Conservation (phyloP, 768 basidiomycete genomes). For the Termitomyces sp. region DNA sequence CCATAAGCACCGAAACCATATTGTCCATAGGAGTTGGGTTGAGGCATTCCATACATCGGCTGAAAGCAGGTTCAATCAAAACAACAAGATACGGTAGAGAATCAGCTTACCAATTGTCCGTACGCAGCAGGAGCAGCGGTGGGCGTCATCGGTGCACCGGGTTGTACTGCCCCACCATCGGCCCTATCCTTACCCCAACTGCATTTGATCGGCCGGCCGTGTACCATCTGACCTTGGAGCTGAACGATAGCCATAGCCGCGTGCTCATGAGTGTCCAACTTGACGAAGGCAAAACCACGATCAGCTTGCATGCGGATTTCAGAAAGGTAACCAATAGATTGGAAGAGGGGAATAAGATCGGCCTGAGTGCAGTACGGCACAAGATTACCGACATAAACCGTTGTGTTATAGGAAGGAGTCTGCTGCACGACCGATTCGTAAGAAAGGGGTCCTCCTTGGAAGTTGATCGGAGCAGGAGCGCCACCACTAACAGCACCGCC, state of each 20-base stretch:
- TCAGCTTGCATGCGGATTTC: constrained; percentile 99
- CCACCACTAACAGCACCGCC: constrained; percentile 39
- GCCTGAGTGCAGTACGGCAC: constrained; percentile 97
- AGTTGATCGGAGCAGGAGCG: constrained; percentile 87
- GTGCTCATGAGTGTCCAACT: constrained; percentile 97
- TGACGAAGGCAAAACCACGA: constrained; percentile 98
- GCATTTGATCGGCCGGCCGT: constrained; percentile 95
- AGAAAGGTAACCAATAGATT: constrained; percentile 96
- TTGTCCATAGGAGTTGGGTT: constrained; percentile 72
- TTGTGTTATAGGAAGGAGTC: constrained; percentile 90
- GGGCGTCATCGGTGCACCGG: constrained; percentile 51
- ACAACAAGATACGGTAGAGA: background rate
- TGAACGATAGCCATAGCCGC: constrained; percentile 98
- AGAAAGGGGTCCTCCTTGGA: constrained; percentile 81
- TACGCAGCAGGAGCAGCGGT: constrained; percentile 60
- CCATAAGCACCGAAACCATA: constrained; percentile 74
- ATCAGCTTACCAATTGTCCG: constrained; percentile 65
- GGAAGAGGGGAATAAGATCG: constrained; percentile 96
- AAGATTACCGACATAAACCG: constrained; percentile 98
- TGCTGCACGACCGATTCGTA: constrained; percentile 94
- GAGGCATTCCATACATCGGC: constrained; percentile 91
- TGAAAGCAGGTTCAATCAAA: constrained; percentile 21
- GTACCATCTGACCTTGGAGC: constrained; percentile 94
- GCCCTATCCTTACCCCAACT: constrained; percentile 98
- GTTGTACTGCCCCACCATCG: constrained; percentile 56